Conservation (phyloP, 441 rosid species). For the Pelargonium fulgidum region DNA sequence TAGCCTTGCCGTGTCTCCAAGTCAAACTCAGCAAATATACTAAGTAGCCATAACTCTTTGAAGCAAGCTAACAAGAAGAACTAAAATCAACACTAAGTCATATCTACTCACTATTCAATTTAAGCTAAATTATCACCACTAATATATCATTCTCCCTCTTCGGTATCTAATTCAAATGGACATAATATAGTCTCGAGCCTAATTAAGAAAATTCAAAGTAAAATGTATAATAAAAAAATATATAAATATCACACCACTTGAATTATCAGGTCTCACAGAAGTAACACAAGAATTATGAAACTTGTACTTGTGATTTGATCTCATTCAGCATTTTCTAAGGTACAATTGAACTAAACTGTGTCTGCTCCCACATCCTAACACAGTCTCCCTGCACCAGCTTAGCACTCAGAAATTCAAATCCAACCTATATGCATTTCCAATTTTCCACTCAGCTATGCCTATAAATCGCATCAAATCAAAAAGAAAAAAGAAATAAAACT, state of each 20-base stretch:
- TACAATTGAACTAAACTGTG: not conserved
- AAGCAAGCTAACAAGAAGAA: not conserved
- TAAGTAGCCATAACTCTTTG: not conserved
- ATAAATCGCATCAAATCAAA: constrained; percentile 14
- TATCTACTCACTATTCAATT: not conserved
- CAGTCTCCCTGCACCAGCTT: not conserved
- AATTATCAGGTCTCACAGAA: not conserved
- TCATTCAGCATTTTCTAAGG: not conserved
- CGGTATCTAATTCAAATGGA: no score
- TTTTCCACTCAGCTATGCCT: constrained; percentile 13
- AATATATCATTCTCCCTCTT: no score
- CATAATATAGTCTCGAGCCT: not conserved
- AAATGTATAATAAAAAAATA: not conserved
- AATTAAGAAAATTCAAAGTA: not conserved
- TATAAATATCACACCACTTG: not conserved
- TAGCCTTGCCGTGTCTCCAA: constrained; percentile 1
- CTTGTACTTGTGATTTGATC: not conserved
- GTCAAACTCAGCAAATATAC: not conserved
- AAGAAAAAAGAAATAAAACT: constrained; percentile 3
- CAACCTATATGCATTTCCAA: constrained; percentile 13
- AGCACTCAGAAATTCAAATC: not conserved
- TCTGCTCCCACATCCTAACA: no score
- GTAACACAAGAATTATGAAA: not conserved
- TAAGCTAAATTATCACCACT: not conserved
- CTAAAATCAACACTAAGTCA: constrained; percentile 3